phyloP scores from a whole-genome alignment of 2,329 filamentous ascomycete genomes.

The Paraphaeosphaeria sporulosa region DNA sequence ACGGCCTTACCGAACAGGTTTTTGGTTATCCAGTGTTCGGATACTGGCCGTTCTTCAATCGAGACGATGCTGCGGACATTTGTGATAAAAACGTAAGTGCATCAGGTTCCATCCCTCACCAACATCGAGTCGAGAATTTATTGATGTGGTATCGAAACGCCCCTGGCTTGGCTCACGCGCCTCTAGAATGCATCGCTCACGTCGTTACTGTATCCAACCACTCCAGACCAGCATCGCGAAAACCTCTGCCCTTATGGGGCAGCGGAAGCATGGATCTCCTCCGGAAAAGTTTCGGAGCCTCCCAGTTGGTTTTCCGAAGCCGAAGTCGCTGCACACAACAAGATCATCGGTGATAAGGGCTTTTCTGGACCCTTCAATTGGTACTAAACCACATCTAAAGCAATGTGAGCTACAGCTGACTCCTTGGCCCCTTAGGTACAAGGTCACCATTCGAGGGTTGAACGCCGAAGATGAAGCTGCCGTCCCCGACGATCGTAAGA shows the following conservation, averaged over 20 bases:
- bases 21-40: slow-evolving; percentile 2
- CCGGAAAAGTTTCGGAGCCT: neutral
- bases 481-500: neutral
- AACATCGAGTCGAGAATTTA: neutral
- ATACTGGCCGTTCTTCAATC: slow-evolving; percentile 3
- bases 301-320: neutral
- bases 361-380: neutral
- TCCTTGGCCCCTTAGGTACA: neutral
- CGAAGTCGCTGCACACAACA: neutral
- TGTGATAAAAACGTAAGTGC: neutral
- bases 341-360: neutral
- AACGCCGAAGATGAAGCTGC: slow-evolving; percentile 1
- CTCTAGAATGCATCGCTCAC: neutral
- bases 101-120: neutral
- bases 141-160: too few relatives aligned
- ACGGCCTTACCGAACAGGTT: neutral
- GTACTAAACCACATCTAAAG: neutral
- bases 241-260: neutral
- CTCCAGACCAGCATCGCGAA: neutral
- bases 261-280: neutral
- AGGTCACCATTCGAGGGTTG: neutral
- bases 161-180: neutral
- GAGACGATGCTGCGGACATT: neutral
- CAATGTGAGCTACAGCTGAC: neutral
- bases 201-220: neutral